A percentile compares a stretch with the other conserved stretches of the same genome.
Conservation (phyloP, 2,329 filamentous ascomycete genomes). For the Apiospora pterosperma region DNA sequence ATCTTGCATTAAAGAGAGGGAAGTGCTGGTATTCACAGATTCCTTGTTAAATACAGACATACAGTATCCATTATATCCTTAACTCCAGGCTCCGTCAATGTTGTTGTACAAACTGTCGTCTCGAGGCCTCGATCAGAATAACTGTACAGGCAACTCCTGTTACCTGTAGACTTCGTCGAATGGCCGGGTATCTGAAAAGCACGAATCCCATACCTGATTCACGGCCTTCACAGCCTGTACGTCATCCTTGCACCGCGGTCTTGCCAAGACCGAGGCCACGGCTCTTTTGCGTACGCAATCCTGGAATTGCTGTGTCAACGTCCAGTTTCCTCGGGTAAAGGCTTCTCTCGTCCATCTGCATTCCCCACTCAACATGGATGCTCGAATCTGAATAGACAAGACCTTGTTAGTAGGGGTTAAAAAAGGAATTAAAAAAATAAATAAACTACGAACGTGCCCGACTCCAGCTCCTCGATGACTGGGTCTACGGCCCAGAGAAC, state of each 20-base stretch:
- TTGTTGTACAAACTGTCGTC: slow-evolving; percentile 7
- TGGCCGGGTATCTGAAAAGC: slow-evolving; percentile 87
- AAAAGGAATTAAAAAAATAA: no score
- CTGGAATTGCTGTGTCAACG: slow-evolving; percentile 88
- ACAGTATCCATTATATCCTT: neutral
- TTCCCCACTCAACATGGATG: slow-evolving; percentile 88
- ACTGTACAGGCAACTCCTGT: slow-evolving; percentile 12
- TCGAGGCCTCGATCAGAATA: neutral
- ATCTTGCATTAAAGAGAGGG: slow-evolving; percentile 21
- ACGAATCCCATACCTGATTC: slow-evolving; percentile 98
- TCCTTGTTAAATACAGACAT: slow-evolving; percentile 8
- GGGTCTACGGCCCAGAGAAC: neutral
- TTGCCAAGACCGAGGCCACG: slow-evolving; percentile 71
- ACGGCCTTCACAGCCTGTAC: slow-evolving; percentile 83
- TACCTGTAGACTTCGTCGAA: slow-evolving; percentile 95
- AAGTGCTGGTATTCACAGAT: slow-evolving; percentile 15
- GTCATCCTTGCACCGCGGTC: slow-evolving; percentile 80
- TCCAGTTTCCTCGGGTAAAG: slow-evolving; percentile 81
- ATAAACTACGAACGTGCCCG: no score
- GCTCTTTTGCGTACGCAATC: slow-evolving; percentile 84
- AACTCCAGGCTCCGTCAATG: slow-evolving; percentile 7
- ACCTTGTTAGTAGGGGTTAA: neutral
- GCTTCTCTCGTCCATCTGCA: slow-evolving; percentile 88
- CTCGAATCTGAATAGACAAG: slow-evolving; percentile 65
- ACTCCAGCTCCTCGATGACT: no score